Base-by-base conservation (phyloP, 2,329 filamentous ascomycete genomes). In the Stagonosporopsis chrysanthemi region DNA sequence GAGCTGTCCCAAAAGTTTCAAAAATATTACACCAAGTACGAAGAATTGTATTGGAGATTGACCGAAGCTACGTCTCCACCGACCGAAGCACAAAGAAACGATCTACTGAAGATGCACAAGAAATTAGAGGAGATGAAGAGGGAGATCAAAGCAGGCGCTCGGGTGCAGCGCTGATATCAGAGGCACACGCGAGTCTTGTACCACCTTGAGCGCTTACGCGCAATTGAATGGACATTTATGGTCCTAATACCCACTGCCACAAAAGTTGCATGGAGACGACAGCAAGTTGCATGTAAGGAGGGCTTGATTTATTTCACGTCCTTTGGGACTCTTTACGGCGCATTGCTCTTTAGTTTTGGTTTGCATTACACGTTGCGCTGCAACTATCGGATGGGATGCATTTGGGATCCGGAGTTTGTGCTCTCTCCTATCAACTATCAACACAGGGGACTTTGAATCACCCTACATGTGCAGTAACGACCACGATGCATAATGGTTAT, bases 11-110 rank as follows among this genome's bases (percentile, higher is more conserved):
- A 78, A 62, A 78, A 77, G 45, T 88, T 88, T 72, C 85, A 86
- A 67, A 77, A 77, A 50, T 82, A 82, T 60, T 88, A 88, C 66
- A 81, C 82, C 33, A 81, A 80, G 54, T 88, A 89, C 65, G 80
- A 81, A 63, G 74, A 80, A 65, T 70, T 87, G 64, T 84, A 88
- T 69, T 81, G 82, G 66, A 71, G 75, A 61, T 65, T 80, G 58
- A 72, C 70, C 0, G 76, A 77, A 38, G 64, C 71, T 11, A 63
- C 76, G 29, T 74, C 79, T 52, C 77, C 81, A 3, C 79, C 82
- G 8, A 78, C 77, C 4, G 72, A 75, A 45, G 74, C 79, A 22
- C 83, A 87, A 64, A 73, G 85, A 58, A 79, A 82, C 40, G 78
- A 80, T 56, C 67, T 88, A 50, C 80, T 81, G 67, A 79, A 76